Evolutionary conservation across 768 basidiomycete genomes (phyloP).

Genomic region (Amanita pseudoporphyria): DNA sequence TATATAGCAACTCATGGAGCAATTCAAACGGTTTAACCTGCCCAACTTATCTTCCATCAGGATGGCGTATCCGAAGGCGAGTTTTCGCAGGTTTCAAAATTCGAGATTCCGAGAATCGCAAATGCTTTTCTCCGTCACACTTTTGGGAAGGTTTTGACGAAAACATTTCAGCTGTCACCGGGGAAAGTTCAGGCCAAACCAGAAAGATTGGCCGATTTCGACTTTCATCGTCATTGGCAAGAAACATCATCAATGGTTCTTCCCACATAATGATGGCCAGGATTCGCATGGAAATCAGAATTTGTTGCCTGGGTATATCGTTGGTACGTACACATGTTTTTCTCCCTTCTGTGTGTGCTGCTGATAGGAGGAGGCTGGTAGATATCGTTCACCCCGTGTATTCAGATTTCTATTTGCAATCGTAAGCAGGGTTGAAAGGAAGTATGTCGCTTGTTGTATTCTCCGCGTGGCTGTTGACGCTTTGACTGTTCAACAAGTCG

Average conservation of each 20-base stretch:
- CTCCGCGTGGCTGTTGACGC: background rate
- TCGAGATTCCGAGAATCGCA: constrained; percentile 38
- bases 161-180: background rate
- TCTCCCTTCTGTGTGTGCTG: background rate
- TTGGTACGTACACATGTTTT: constrained; percentile 16
- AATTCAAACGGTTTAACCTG: constrained; percentile 15
- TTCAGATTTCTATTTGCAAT: constrained; percentile 46
- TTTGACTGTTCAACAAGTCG: constrained; percentile 16
- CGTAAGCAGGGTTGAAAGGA: constrained; percentile 45
- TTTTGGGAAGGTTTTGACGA: background rate
- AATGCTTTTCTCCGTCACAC: constrained; percentile 18
- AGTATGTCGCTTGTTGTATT: constrained; percentile 24
- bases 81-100: constrained; percentile 21
- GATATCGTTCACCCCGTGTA: constrained; percentile 35
- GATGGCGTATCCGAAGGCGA: constrained; percentile 40
- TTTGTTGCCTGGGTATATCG: constrained; percentile 41
- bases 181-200: background rate
- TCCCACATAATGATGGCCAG: constrained; percentile 21
- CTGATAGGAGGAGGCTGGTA: background rate
- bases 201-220: constrained; percentile 25
- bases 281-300: constrained; percentile 37
- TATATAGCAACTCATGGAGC: constrained; percentile 13
- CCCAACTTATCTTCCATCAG: constrained; percentile 34
- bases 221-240: constrained; percentile 58
- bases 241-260: constrained; percentile 46